These are phyloP conservation scores for Arabidopsis thaliana DNA, from an alignment of 345 rosid genomes.

Conservation along the genomic window DNA sequence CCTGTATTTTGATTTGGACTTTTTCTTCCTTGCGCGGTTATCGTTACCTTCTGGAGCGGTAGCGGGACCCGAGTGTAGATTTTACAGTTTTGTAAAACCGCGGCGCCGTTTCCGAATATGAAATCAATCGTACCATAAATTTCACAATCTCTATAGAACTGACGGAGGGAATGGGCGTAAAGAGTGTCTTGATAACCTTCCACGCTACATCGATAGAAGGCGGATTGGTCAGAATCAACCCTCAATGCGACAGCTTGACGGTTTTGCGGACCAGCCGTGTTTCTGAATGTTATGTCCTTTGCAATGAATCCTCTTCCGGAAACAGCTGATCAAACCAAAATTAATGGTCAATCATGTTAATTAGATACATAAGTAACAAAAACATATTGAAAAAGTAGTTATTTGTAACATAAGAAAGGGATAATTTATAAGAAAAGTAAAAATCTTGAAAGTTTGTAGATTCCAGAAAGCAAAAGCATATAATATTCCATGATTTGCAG, in stretches of 20 bases:
- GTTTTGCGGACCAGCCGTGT: conserved; percentile 75
- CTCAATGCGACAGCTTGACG: conserved; percentile 88
- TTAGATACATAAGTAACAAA: neutral
- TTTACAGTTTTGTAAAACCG: conserved; percentile 77
- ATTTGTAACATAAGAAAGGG: conserved; percentile 19
- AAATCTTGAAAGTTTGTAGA: conserved; percentile 7
- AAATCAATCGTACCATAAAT: conserved; percentile 85
- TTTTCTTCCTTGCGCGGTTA: conserved; percentile 86
- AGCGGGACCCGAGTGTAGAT: conserved; percentile 66
- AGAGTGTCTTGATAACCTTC: conserved; percentile 91
- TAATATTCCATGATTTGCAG: neutral
- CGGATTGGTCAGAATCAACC: conserved; percentile 77
- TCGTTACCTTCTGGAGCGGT: conserved; percentile 70
- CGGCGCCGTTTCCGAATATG: conserved; percentile 90
- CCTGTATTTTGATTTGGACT: conserved; percentile 77
- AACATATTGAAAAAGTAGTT: neutral
- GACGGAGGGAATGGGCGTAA: conserved; percentile 83
- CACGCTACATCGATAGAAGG: conserved; percentile 77
- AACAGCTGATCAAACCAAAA: conserved; percentile 58
- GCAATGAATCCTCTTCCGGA: conserved; percentile 93
- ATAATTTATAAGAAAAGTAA: conserved; percentile 14
- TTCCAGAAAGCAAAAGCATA: conserved; percentile 18
- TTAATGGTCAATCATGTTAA: neutral
- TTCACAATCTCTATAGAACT: conserved; percentile 81
- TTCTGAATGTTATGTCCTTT: conserved; percentile 77